Base-by-base conservation (phyloP, 2,329 filamentous ascomycete genomes). In the Aureobasidium sp. region DNA sequence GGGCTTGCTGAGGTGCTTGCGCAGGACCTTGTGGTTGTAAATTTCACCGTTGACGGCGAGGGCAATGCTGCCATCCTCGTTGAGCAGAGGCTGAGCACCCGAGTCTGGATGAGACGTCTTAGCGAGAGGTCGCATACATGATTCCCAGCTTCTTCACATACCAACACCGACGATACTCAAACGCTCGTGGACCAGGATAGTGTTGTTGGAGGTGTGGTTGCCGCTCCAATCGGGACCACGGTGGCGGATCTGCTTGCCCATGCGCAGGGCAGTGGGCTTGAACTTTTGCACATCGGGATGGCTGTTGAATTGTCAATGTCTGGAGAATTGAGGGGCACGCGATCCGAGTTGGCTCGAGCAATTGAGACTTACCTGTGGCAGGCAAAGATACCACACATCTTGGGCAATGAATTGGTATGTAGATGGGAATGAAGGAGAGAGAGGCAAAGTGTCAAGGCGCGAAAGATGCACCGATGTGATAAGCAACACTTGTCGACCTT, bases 21-120 rank as follows among this genome's bases (percentile, higher is more conserved):
- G 88, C 72, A 99, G 83, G 71, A 96, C 85, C 74, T 93, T 89
- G 80, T 99, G 94, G 86, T 99, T 99, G 84, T 99, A 99, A 75
- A 99, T 99, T 76, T 99, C 94, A 78, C 94, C 94, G 77, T 99
- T 99, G 85, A 97, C 94, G 67, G 94, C 93, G 64, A 99, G 86
- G 66, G 93, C 87, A 70, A 99, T 87, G 70, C 83, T 88, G 67
- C 86, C 88, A 75, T 97, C 93, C 68, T 91, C 86, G 81, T 91
- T 97, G 81, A 93, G 88, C 67, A 99, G 83, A 66, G 94, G 94
- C 79, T 99, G 94, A 58, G 94, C 93, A 74, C 94, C 94, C 71
- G 90, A 93, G 75, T 97, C 93, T 93, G 74, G 9, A 21, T 21
- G 34, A 30, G 32, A 25, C 34, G 52, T 54, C 50, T 57, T 29